Conservation (phyloP, 2,329 filamentous ascomycete genomes). For the Lasiodiplodia citricola region DNA sequence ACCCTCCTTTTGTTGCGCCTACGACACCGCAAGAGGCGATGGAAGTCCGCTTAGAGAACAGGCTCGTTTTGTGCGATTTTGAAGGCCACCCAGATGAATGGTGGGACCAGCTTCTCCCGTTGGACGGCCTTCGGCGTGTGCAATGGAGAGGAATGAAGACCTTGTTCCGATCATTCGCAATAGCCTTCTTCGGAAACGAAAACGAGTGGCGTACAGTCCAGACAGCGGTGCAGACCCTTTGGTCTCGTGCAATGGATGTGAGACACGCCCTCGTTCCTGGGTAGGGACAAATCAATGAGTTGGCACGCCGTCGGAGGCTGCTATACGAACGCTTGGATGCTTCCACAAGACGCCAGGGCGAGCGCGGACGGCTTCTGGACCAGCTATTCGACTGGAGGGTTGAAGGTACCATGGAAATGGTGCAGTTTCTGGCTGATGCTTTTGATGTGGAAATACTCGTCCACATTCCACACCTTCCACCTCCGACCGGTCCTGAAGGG, state of each 20-base stretch:
- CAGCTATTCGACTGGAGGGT: constrained; percentile 16
- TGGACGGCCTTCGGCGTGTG: not conserved
- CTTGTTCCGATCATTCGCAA: not conserved
- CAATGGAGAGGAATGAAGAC: constrained; percentile 9
- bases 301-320: not conserved
- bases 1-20: not conserved
- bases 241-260: not conserved
- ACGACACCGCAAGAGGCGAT: not conserved
- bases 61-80: not conserved
- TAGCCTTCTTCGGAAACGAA: not conserved
- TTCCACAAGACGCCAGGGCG: not conserved
- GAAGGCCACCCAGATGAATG: not conserved
- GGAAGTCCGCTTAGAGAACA: not conserved
- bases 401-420: constrained; percentile 1
- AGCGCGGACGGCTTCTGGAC: not conserved
- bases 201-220: not conserved
- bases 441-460: not conserved
- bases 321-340: not conserved
- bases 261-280: not conserved
- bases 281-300: not conserved
- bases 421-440: not conserved
- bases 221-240: not conserved
- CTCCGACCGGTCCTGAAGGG: too few species aligned
- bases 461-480: not conserved
- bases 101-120: not conserved